Evolutionary conservation across 1,139 yeast genomes (phyloP).

Genomic region (Sugiyamaella neomexicana): DNA sequence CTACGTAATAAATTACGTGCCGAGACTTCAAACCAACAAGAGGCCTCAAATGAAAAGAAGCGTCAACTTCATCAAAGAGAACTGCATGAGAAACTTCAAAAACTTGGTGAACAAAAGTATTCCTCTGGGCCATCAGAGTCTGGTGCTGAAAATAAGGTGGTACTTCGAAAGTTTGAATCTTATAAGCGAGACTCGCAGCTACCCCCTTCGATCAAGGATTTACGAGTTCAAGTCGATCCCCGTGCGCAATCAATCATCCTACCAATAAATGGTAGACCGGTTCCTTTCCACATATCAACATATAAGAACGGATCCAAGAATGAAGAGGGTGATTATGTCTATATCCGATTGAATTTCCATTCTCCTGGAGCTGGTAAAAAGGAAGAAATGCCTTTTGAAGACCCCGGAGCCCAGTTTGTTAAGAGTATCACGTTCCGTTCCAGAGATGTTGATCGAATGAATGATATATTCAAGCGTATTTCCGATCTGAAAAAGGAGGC

Average conservation of each 20-base stretch:
- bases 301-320: conserved; percentile 93
- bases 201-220: conserved; percentile 77
- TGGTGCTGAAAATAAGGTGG: conserved; percentile 68
- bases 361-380: conserved; percentile 84
- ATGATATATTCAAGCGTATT: conserved; percentile 85
- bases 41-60: conserved; percentile 77
- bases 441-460: conserved; percentile 87
- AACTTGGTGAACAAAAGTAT: conserved; percentile 58
- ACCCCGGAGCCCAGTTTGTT: conserved; percentile 81
- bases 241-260: conserved; percentile 85
- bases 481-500: conserved; percentile 91
- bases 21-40: conserved; percentile 63
- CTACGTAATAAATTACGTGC: conserved; percentile 79
- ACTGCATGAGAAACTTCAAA: conserved; percentile 80
- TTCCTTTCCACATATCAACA: conserved; percentile 93
- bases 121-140: conserved; percentile 44
- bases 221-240: conserved; percentile 83
- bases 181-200: conserved; percentile 91
- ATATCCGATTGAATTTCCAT: conserved; percentile 84
- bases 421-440: conserved; percentile 88
- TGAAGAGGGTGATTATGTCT: conserved; percentile 95
- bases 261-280: conserved; percentile 95
- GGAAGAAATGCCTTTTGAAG: conserved; percentile 87
- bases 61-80: conserved; percentile 81
- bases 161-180: conserved; percentile 89